Evolutionary conservation across 176 grass and related monocot species (phyloP), one percentile per base, ranked within the genome.

Genomic region (Oryza nivara): DNA sequence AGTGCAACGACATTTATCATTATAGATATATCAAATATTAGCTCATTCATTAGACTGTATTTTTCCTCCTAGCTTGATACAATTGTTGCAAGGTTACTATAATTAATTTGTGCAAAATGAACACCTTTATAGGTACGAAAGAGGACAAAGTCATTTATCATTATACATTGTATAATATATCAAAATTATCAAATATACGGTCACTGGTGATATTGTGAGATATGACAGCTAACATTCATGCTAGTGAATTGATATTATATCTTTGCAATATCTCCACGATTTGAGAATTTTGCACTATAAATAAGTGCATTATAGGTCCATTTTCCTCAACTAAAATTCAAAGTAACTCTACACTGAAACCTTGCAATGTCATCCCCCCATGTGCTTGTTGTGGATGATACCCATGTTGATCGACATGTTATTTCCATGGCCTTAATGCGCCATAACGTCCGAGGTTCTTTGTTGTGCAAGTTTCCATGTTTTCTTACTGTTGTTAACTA

Each of bases 381-480:
- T 48, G 64, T 68, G 0, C 77, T 80, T 2, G 9, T 80, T 11
- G 77, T 80, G 5, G 64, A 80, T 68, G 43, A 80, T 34, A 17
- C 64, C 43, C 43, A 11, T 13, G 13, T 80, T 19, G 77, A 80
- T 13, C 77, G 26, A 1, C 5, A 19, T 13, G 17, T 80, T 49
- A 26, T 32, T 20, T 67, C 64, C 3, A 49, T 19, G 25, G 26
- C 28, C 44, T 49, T 80, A 68, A 48, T 49, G 5, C 2, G 16
- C 15, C 47, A 44, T 11, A 68, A 80, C 5, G 8, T 80, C 13
- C 17, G 9, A 49, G 77, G 77, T 58, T 52, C 15, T 6, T 52
- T 52, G 14, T 16, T 52, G 8, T 7, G 20, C 17, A 58, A 58
- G 17, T 58, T 58, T 58, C 13, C 47, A 49, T 49, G 3, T 4